Conservation (phyloP, 2,329 filamentous ascomycete species). For the Scleromitrula shiraiana region DNA sequence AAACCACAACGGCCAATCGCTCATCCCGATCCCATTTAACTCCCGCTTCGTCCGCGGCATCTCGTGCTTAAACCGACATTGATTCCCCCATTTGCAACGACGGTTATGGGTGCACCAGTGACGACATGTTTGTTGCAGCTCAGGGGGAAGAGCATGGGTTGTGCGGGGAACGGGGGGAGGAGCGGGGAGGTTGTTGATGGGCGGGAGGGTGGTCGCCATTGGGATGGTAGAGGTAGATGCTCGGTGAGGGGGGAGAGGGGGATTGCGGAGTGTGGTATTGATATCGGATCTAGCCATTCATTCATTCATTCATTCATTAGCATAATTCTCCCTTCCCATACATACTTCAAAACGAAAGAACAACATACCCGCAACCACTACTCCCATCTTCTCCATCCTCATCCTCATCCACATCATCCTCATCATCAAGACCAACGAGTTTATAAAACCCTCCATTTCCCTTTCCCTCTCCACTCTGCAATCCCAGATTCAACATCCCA, state of each 20-base stretch:
- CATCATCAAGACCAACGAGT: constrained; percentile 4
- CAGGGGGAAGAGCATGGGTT: background rate
- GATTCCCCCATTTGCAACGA: constrained; percentile 37
- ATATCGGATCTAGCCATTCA: background rate
- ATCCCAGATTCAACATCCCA: constrained; percentile 26
- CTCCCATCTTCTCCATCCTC: background rate
- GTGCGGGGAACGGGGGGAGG: background rate
- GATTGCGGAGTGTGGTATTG: background rate
- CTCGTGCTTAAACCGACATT: constrained; percentile 38
- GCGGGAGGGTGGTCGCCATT: background rate
- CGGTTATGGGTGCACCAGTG: constrained; percentile 41
- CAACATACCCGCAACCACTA: constrained; percentile 1
- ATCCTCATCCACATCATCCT: background rate
- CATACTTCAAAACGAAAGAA: too few species aligned
- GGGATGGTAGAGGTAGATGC: background rate
- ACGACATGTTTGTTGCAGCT: constrained; percentile 29
- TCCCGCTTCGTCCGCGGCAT: constrained; percentile 39
- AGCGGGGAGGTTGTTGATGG: background rate
- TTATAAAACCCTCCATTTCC: constrained; percentile 16
- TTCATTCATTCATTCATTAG: background rate
- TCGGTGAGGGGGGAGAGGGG: background rate
- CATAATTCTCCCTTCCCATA: background rate
- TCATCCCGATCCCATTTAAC: constrained; percentile 36
- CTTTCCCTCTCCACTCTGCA: constrained; percentile 12
- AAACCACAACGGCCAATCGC: constrained; percentile 38